These are phyloP conservation scores for Russula sp. DNA, from an alignment of 768 basidiomycete species.

Conservation along the genomic window DNA sequence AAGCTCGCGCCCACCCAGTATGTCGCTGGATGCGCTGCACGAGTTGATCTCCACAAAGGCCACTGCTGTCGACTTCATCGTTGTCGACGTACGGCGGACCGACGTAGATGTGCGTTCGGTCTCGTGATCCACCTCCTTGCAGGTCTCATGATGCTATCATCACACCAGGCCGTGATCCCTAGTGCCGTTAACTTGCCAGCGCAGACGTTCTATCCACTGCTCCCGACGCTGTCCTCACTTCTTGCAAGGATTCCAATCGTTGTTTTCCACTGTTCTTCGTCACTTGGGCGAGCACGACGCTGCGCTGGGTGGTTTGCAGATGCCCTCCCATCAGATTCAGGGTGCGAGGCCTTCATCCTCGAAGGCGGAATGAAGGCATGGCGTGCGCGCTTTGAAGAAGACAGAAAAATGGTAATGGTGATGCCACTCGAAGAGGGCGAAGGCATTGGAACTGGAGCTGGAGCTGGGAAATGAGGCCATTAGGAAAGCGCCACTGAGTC, in stretches of 20 bases:
- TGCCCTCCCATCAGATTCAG: slow-evolving; percentile 20
- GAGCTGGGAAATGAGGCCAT: not conserved
- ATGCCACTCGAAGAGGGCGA: slow-evolving; percentile 43
- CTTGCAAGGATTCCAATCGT: slow-evolving; percentile 28
- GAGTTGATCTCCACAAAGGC: slow-evolving; percentile 26
- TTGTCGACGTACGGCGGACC: slow-evolving; percentile 35
- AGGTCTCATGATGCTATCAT: not conserved
- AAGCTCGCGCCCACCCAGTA: slow-evolving; percentile 20
- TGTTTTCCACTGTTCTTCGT: slow-evolving; percentile 28
- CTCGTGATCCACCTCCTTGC: not conserved
- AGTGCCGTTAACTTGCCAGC: slow-evolving; percentile 42
- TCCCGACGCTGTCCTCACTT: slow-evolving; percentile 31
- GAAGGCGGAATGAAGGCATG: slow-evolving; percentile 28
- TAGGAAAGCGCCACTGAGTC: no score
- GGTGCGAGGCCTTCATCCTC: slow-evolving; percentile 23
- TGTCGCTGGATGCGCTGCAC: slow-evolving; percentile 26
- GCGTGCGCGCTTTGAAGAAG: slow-evolving; percentile 24
- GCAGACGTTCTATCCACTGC: slow-evolving; percentile 37
- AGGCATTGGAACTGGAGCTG: not conserved
- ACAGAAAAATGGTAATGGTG: slow-evolving; percentile 20
- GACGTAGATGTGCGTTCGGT: slow-evolving; percentile 34
- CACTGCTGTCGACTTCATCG: slow-evolving; percentile 28
- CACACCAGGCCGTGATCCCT: slow-evolving; percentile 27
- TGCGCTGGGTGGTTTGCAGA: slow-evolving; percentile 28
- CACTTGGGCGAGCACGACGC: slow-evolving; percentile 24